These are phyloP conservation scores for Aspergillus terreus DNA, from an alignment of 2,329 filamentous ascomycete genomes.

Conservation along the genomic window DNA sequence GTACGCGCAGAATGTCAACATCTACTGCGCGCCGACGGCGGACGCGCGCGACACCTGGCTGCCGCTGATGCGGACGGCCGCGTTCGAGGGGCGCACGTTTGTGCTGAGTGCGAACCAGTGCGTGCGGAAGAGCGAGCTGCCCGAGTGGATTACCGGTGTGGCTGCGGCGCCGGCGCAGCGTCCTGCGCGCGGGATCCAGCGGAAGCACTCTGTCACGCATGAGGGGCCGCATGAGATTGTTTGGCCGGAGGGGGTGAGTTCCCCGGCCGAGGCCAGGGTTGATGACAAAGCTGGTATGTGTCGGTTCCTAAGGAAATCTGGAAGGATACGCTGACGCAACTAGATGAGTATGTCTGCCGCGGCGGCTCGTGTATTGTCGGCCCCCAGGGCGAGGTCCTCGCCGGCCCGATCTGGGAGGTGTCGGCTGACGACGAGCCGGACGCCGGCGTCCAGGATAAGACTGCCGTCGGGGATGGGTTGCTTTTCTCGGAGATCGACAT, in stretches of 20 bases:
- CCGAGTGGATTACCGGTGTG: conserved; percentile 52
- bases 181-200: neutral
- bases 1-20: conserved; percentile 85
- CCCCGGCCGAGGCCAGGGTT: neutral
- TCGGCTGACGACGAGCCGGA: conserved; percentile 33
- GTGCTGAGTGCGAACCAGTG: conserved; percentile 86
- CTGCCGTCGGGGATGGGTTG: conserved; percentile 44
- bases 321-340: neutral
- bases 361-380: conserved; percentile 81
- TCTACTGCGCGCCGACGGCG: conserved; percentile 87
- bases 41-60: conserved; percentile 82
- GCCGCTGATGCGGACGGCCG: conserved; percentile 75
- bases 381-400: conserved; percentile 74
- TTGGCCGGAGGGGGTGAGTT: conserved; percentile 28
- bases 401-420: conserved; percentile 76
- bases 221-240: conserved; percentile 47
- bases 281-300: no score
- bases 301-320: neutral
- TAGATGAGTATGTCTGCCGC: conserved; percentile 54
- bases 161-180: neutral
- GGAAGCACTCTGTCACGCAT: conserved; percentile 26
- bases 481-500: conserved; percentile 75
- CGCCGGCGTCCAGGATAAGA: conserved; percentile 50
- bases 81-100: conserved; percentile 76
- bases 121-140: conserved; percentile 57